Percentiles rank a stretch among this genome's conserved stretches.
phyloP scores from a whole-genome alignment of 2,329 filamentous ascomycete species.

The Xylariaceae sp. region DNA sequence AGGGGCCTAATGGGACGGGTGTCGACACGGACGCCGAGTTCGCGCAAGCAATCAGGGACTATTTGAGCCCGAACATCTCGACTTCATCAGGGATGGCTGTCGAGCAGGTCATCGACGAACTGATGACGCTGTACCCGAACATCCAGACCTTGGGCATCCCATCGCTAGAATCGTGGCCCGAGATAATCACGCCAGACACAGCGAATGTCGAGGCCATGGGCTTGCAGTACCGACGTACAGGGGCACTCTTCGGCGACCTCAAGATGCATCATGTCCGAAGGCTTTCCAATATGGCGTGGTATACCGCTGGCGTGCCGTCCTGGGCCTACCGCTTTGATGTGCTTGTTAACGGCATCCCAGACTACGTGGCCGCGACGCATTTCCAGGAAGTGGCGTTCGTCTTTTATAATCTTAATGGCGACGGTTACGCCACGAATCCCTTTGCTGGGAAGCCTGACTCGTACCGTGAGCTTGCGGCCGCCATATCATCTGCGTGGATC shows the following conservation, averaged over 20 bases:
- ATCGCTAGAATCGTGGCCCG: constrained; percentile 43
- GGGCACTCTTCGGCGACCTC: constrained; percentile 41
- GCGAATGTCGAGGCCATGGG: constrained; percentile 35
- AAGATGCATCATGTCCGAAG: constrained; percentile 40
- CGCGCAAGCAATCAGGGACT: constrained; percentile 20
- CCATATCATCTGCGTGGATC: constrained; percentile 44
- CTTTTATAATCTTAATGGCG: constrained; percentile 47
- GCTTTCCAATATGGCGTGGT: constrained; percentile 40
- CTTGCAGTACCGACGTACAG: constrained; percentile 41
- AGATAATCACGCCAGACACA: constrained; percentile 40
- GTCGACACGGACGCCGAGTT: constrained; percentile 43
- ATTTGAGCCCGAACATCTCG: constrained; percentile 2
- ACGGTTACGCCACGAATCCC: constrained; percentile 43
- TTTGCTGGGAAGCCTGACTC: constrained; percentile 38
- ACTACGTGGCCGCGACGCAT: constrained; percentile 40
- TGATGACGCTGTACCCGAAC: constrained; percentile 42
- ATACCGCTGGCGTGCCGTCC: constrained; percentile 35
- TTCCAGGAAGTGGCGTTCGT: constrained; percentile 53
- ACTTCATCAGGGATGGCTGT: constrained; percentile 32
- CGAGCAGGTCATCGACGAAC: constrained; percentile 34
- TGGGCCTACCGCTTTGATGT: constrained; percentile 46
- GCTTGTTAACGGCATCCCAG: constrained; percentile 34
- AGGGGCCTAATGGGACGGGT: constrained; percentile 31
- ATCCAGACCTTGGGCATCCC: constrained; percentile 46
- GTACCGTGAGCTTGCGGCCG: constrained; percentile 38